Evolutionary conservation across 2,329 filamentous ascomycete species (phyloP).

Genomic region (Colletotrichum sp.): DNA sequence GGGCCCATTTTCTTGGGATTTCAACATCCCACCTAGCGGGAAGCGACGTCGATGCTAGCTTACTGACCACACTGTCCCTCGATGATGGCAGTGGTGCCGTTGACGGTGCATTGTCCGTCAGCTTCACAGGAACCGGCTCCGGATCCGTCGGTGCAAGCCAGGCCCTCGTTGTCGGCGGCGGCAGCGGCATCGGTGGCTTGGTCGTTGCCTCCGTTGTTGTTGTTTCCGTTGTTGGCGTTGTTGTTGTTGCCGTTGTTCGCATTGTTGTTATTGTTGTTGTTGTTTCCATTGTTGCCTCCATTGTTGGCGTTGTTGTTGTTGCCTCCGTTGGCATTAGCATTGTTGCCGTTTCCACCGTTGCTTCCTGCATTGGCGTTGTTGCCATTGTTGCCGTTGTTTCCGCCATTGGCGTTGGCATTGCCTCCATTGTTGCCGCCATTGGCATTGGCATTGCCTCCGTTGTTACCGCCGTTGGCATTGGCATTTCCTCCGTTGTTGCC

Average conservation of each 20-base stretch:
- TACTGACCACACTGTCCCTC: slow-evolving; percentile 12
- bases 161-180: slow-evolving; percentile 6
- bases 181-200: background rate
- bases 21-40: background rate
- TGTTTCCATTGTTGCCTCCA: background rate
- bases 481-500: background rate
- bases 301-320: background rate
- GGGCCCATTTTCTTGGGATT: background rate
- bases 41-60: background rate
- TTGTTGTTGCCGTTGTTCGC: background rate
- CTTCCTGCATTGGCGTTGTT: background rate
- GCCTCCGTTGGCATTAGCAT: background rate
- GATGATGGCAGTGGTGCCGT: background rate
- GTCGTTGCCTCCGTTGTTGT: background rate
- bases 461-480: background rate
- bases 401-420: background rate
- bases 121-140: slow-evolving; percentile 5
- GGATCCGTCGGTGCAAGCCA: slow-evolving; percentile 10
- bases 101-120: slow-evolving; percentile 11
- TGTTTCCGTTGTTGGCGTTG: background rate
- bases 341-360: background rate
- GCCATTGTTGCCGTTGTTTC: background rate
- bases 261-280: background rate
- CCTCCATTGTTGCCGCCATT: background rate
- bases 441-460: background rate